These are phyloP conservation scores for Larix sibirica DNA, from an alignment of 83 land plant species.

Conservation along the genomic window DNA sequence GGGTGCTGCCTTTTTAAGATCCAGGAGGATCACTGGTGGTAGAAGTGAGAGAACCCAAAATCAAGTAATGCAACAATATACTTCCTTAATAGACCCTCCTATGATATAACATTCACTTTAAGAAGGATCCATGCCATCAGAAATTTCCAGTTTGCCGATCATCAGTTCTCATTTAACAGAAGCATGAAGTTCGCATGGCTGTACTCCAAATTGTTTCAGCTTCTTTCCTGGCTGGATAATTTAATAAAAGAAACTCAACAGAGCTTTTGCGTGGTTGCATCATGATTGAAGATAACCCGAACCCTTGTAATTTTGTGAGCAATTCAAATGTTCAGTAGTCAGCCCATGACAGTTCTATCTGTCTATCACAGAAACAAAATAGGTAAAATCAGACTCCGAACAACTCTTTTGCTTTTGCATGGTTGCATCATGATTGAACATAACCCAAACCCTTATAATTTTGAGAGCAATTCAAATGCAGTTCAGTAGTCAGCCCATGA, in stretches of 20 bases:
- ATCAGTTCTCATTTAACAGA: neutral
- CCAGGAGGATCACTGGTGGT: too few relatives aligned
- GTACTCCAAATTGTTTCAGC: constrained; percentile 8
- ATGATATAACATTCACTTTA: neutral
- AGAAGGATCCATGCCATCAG: neutral
- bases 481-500: neutral
- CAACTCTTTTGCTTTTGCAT: neutral
- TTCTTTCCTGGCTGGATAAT: neutral
- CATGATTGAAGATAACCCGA: constrained; percentile 5
- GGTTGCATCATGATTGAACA: constrained; percentile 10
- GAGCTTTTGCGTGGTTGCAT: constrained; percentile 1
- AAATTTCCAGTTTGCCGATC: neutral
- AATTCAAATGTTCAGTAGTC: neutral
- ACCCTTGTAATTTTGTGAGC: neutral
- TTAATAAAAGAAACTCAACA: neutral
- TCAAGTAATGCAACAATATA: too few relatives aligned
- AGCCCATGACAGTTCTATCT: neutral
- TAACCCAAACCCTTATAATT: neutral
- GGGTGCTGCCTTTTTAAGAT: too few relatives aligned
- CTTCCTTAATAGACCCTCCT: too few relatives aligned
- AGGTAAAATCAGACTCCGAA: neutral
- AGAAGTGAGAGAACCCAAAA: too few relatives aligned
- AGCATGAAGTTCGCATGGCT: constrained; percentile 4
- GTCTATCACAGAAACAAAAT: neutral
- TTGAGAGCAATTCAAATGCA: neutral